A percentile compares a stretch with the other conserved stretches of the same genome.
Conservation (phyloP, 2,329 filamentous ascomycete genomes). For the Colletotrichum cordylinicola region DNA sequence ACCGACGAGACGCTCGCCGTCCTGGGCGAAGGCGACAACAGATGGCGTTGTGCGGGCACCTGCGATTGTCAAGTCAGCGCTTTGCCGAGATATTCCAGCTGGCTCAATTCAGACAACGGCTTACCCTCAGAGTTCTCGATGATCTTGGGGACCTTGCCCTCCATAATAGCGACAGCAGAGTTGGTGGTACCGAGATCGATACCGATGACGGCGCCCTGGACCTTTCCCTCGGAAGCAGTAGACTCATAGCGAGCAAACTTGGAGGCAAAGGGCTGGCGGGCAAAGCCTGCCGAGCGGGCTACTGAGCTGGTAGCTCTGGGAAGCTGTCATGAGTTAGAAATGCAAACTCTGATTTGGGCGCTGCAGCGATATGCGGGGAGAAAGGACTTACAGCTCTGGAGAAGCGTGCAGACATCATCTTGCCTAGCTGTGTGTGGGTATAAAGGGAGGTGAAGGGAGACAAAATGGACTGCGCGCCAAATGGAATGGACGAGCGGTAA, state of each 20-base stretch:
- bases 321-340: constrained; percentile 59
- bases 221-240: constrained; percentile 74
- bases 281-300: constrained; percentile 69
- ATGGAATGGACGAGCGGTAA: constrained; percentile 18
- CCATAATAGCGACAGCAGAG: constrained; percentile 96
- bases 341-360: constrained; percentile 11
- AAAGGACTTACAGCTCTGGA: constrained; percentile 73
- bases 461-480: constrained; percentile 21
- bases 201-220: constrained; percentile 95
- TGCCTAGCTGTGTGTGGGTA: constrained; percentile 39
- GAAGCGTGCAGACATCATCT: constrained; percentile 76
- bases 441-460: constrained; percentile 32
- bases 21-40: constrained; percentile 93
- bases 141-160: constrained; percentile 93
- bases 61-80: constrained; percentile 33
- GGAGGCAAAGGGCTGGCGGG: constrained; percentile 74
- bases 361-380: neutral
- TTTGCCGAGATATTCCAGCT: neutral
- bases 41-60: constrained; percentile 92
- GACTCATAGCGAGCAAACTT: constrained; percentile 81
- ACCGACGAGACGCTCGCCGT: constrained; percentile 95
- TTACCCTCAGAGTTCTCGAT: constrained; percentile 97
- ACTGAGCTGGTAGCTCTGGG: constrained; percentile 76
- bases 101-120: constrained; percentile 23
- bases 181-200: constrained; percentile 98